These are phyloP conservation scores for Amphicarpaea edgeworthii DNA, from an alignment of 306 rosid genomes.

Conservation along the genomic window DNA sequence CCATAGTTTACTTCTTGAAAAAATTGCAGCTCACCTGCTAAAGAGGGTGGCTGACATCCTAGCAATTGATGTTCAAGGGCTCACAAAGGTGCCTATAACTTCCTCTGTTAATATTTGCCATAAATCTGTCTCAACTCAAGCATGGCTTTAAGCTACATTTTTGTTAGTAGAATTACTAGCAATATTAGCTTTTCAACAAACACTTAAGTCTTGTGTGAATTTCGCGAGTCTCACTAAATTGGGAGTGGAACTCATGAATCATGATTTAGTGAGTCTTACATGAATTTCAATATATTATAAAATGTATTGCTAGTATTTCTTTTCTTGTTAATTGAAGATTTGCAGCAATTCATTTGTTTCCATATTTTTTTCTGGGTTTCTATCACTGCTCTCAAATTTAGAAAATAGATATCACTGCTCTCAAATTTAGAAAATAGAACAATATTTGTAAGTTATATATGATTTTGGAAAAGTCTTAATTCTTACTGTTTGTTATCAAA, in stretches of 20 bases:
- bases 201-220: background rate
- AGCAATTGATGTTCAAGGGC: conserved; percentile 86
- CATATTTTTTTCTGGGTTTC: conserved; percentile 19
- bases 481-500: conserved; percentile 42
- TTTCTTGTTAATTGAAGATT: conserved; percentile 2
- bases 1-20: conserved; percentile 82
- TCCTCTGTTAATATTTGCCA: conserved; percentile 27
- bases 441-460: conserved; percentile 24
- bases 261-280: background rate
- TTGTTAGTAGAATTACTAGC: background rate
- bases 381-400: background rate
- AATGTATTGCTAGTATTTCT: background rate
- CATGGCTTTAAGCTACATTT: conserved; percentile 32
- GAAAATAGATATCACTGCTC: conserved; percentile 11
- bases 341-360: conserved; percentile 35
- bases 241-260: background rate
- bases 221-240: background rate
- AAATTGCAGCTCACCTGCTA: conserved; percentile 80
- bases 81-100: conserved; percentile 66
- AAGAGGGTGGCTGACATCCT: conserved; percentile 75
- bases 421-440: conserved; percentile 2
- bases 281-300: background rate
- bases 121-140: conserved; percentile 38
- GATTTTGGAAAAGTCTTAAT: conserved; percentile 35
- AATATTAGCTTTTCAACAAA: background rate